A percentile compares a stretch with the other conserved stretches of the same genome.
phyloP scores from a whole-genome alignment of 73 alveolate species.

The Symbiodinium pilosum region DNA sequence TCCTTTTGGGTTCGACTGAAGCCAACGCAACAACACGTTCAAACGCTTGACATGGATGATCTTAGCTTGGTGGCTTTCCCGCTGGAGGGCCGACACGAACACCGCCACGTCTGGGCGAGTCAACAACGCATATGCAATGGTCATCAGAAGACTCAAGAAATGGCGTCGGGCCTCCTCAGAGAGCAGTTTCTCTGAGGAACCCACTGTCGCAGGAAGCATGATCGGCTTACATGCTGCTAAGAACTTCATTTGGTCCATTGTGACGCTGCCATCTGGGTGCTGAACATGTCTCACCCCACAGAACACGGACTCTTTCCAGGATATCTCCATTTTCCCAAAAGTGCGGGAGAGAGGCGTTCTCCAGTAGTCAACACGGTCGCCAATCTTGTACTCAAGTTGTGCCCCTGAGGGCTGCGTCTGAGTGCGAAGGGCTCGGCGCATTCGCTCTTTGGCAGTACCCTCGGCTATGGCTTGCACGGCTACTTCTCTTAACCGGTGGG shows the following conservation, averaged over 20 bases:
- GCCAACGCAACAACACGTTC: too few relatives aligned
- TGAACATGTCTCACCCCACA: neutral
- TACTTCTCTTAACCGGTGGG: neutral
- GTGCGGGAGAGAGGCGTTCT: neutral
- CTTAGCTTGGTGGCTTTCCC: too few relatives aligned
- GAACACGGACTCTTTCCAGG: neutral
- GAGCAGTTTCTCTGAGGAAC: too few relatives aligned
- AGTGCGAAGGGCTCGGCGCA: neutral
- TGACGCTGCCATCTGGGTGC: neutral
- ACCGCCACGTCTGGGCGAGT: too few relatives aligned
- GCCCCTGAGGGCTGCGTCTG: neutral
- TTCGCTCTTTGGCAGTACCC: neutral
- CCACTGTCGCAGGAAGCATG: neutral
- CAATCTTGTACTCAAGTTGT: neutral
- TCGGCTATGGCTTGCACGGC: conserved; percentile 8
- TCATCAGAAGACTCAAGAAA: too few relatives aligned
- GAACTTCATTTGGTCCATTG: too few relatives aligned
- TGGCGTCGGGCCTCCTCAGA: too few relatives aligned
- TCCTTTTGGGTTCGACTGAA: too few relatives aligned
- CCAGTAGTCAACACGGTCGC: neutral
- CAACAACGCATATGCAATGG: too few relatives aligned
- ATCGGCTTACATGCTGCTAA: too few relatives aligned
- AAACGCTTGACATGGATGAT: too few relatives aligned
- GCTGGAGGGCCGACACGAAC: too few relatives aligned
- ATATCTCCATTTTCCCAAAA: neutral